Evolutionary conservation across 1,284 basidiomycete genomes (phyloP), one percentile per base, ranked within the genome.

Genomic region (Gymnopus androsaceus): DNA sequence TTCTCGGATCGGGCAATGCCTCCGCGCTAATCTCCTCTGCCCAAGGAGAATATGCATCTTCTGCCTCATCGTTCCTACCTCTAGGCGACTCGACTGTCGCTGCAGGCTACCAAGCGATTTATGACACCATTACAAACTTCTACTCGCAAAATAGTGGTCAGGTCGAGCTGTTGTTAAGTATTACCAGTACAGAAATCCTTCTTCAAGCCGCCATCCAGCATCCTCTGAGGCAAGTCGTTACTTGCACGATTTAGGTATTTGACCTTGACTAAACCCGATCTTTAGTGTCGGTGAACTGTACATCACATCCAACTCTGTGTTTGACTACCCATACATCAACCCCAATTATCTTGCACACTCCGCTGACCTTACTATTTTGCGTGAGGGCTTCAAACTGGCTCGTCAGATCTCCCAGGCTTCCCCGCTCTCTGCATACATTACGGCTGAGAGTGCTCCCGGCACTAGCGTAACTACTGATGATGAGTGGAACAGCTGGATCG

Each of bases 121-220:
- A 87, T 65, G 70, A 75, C 30, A 68, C 76, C 0, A 80, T 76
- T 17, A 70, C 78, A 0, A 72, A 82, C 46, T 62, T 87, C 25
- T 68, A 78, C 55, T 59, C 66, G 5, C 67, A 64, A 11, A 66
- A 72, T 8, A 74, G 81, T 49, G 85, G 81, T 0, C 76, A 84
- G 61, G 72, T 87, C 25, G 87, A 90, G 69, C 73, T 90, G n/a
- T 67, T 88, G 30, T 69, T 88, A 47, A 78, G 76, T 51, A 71
- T 86, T 58, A 84, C 81, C 14, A 72, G 78, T 4, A 72, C 76
- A 0, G 71, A 73, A 42, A 69, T 69, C 14, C 73, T 87, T 44
- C 76, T 91, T 42, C 87, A 90, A 66, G 81, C 82, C 4, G 87
- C 86, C 0, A 67, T 88, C 28, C 88, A 90, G 65, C 85, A 86